Base-by-base conservation (phyloP, 2,329 filamentous ascomycete genomes). In the Amauroascus verrucosus region DNA sequence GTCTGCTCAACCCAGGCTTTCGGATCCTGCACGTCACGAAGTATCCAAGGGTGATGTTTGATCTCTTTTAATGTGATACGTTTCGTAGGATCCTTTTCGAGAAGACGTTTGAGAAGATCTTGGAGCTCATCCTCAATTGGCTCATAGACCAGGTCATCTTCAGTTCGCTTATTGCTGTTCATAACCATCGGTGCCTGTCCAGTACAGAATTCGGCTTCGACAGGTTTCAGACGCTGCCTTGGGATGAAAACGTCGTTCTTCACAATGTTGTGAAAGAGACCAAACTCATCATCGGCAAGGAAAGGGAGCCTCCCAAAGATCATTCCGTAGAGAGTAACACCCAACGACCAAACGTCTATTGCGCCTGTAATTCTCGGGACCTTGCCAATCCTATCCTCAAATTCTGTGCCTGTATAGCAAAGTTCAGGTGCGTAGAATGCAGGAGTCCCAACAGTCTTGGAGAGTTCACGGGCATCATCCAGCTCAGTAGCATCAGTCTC, bases 351-450 rank as follows among this genome's bases (percentile, higher is more conserved):
- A 14, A 98, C 84, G 64, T 98, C 93, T 60, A 98, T 95, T 62
- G 94, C 88, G 62, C 88, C 88, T 3, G 89, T 95, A 38, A 98
- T 83, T 72, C 78, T 91, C 59, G 78, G 88, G 1, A 68, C 60
- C 6, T 62, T 64, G 63, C 79, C 85, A 64, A 78, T 82, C 61
- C 70, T 68, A 62, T 70, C 63, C 45, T 71, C 67, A 52, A 74
- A 75, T 57, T 82, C 83, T 22, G 83, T 70, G 57, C 93, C 89
- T 1, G 88, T 94, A 66, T 90, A 93, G 71, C 93, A 98, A 35
- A 98, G 77, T 68, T 98, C 93, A 3, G 93, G 93, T 1, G 93
- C 93, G 65, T 96, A 98, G 71, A 98, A 98, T 1, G 91, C 93
- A 5, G 93, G 93, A 0, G 93, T 98, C 50, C 93, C 93, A 5